Evolutionary conservation across 2,329 filamentous ascomycete species (phyloP), one percentile per base, ranked within the genome.

Genomic region (Fusarium incarnatum): DNA sequence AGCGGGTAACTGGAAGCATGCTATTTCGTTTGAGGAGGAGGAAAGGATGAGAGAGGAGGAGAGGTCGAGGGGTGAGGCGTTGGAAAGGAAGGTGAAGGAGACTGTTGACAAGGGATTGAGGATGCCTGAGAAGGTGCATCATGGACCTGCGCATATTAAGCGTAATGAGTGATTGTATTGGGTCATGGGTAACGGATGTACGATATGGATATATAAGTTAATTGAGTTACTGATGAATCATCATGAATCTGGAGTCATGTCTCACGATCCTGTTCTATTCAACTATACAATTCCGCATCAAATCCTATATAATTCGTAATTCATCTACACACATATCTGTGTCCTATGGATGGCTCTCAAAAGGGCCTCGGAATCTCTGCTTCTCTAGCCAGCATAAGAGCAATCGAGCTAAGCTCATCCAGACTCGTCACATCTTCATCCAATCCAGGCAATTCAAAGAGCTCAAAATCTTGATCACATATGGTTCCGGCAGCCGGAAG

Each of bases 1-100:
- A n/a, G 86, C 86, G 2, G 88, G 87, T 4, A 89, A 89, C 76
- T 89, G 84, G 61, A 64, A 64, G n/a, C 60, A 64, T 64, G 60
- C 60, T 25, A 22, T 64, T 48, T 64, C 61, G 5, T 80, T 67
- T 45, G 77, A 76, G 23, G 67, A 71, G 27, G 67, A 76, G 23
- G 77, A 73, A 15, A 75, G 74, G 53, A 78, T 68, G 55, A 50
- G 32, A 46, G 60, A 28, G 40, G 69, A 71, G 10, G 64, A 73
- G 68, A 75, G 73, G 53, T 41, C 48, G 62, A 79, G 70, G 73
- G 77, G 73, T 48, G 78, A 80, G 25, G 79, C 81, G 59, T 68
- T 86, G 27, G 83, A 85, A 75, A 79, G 76, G 60, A 80, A 78
- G 76, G 80, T 84, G 18, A 73, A 77, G 64, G 79, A 81, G 68